These are phyloP conservation scores for Sclerotinia spermophila DNA, from an alignment of 2,329 filamentous ascomycete genomes.

Conservation along the genomic window DNA sequence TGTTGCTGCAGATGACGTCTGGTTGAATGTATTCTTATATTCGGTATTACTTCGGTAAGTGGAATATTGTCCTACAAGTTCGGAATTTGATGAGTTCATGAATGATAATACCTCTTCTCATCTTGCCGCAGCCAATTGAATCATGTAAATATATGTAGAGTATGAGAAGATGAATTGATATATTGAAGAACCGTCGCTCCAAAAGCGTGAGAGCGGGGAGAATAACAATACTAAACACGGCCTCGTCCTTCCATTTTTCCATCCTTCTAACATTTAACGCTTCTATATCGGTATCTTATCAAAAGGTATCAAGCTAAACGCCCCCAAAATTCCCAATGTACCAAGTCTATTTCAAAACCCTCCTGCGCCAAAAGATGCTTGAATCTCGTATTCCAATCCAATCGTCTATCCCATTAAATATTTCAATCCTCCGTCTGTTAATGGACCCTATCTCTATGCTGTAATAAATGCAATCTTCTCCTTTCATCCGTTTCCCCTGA, in stretches of 20 bases:
- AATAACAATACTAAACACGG: not conserved
- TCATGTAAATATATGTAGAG: not conserved
- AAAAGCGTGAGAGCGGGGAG: not conserved
- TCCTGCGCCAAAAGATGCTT: slow-evolving; percentile 2
- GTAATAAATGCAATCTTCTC: slow-evolving; percentile 32
- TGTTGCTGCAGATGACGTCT: not conserved
- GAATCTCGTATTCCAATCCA: not conserved
- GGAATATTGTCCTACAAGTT: not conserved
- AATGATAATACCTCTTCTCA: not conserved
- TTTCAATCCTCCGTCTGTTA: slow-evolving; percentile 4
- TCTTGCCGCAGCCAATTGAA: not conserved
- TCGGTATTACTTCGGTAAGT: not conserved
- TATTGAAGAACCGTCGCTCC: not conserved
- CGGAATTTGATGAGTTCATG: not conserved
- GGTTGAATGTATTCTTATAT: not conserved
- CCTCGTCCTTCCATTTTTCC: not conserved
- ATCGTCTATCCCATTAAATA: not conserved
- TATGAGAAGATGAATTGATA: not conserved
- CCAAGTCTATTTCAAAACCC: not conserved
- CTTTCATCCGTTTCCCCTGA: slow-evolving; percentile 30
- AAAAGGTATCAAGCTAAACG: slow-evolving; percentile 11
- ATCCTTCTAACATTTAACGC: not conserved
- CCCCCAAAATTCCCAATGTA: not conserved
- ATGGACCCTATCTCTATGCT: slow-evolving; percentile 28
- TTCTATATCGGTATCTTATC: slow-evolving; percentile 6